A percentile compares a stretch with the other conserved stretches of the same genome.
These are phyloP conservation scores for Saturnispora halmiae DNA, from an alignment of 805 yeast species.

Conservation along the genomic window DNA sequence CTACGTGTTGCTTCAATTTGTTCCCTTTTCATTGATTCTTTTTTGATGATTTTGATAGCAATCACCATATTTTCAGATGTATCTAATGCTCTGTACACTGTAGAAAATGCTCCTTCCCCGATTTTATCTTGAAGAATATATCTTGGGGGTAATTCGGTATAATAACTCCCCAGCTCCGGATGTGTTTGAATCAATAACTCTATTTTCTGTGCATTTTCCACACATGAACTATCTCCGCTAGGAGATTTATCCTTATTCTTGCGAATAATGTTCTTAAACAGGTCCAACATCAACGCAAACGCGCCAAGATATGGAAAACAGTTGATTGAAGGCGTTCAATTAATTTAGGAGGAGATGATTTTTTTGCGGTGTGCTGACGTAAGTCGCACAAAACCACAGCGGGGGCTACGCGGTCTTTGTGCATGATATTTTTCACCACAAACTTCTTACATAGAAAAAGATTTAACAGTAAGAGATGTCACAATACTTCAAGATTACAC, in stretches of 20 bases:
- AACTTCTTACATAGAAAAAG: no score
- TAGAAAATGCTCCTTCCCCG: conserved; percentile 88
- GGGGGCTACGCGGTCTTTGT: no score
- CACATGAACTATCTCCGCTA: neutral
- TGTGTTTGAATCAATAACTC: conserved; percentile 8
- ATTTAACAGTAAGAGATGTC: no score
- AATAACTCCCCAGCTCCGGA: conserved; percentile 17
- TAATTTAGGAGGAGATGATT: no score
- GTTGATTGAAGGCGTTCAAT: no score
- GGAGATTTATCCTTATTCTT: conserved; percentile 10
- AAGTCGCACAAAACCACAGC: no score
- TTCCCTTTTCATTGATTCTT: conserved; percentile 41
- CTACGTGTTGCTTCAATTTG: conserved; percentile 53
- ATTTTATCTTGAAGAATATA: conserved; percentile 29
- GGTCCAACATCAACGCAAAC: conserved; percentile 20
- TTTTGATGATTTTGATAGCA: conserved; percentile 71
- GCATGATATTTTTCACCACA: no score
- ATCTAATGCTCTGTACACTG: conserved; percentile 67
- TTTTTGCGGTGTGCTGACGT: no score
- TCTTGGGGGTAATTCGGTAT: conserved; percentile 23
- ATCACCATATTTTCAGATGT: conserved; percentile 34
- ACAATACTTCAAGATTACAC: conserved; percentile 56
- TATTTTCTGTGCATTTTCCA: conserved; percentile 3
- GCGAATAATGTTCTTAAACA: conserved; percentile 23
- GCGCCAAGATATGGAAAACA: no score